A percentile compares a stretch with the other conserved stretches of the same genome.
phyloP scores from a whole-genome alignment of 257 asterid species.

The Haberlea rhodopensis region DNA sequence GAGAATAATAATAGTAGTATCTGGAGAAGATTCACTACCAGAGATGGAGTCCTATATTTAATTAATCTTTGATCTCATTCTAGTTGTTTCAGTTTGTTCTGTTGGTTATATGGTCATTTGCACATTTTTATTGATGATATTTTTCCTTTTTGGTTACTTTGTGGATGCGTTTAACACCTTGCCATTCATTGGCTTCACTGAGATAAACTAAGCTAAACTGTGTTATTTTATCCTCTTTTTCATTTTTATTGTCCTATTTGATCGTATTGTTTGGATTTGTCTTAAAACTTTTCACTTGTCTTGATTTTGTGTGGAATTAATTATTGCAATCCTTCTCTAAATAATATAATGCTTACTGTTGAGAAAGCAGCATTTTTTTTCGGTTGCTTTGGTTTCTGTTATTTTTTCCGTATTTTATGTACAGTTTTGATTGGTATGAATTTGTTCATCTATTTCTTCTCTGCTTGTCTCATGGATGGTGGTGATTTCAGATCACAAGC shows the following conservation, averaged over 20 bases:
- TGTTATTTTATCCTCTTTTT: not conserved
- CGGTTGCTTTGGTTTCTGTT: not conserved
- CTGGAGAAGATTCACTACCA: not conserved
- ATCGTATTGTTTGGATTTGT: not conserved
- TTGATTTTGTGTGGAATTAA: not conserved
- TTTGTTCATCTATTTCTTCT: constrained; percentile 13
- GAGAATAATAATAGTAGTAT: not conserved
- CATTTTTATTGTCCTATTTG: not conserved
- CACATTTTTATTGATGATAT: not conserved
- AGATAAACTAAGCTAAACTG: not conserved
- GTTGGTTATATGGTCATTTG: not conserved
- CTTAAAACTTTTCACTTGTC: not conserved
- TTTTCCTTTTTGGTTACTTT: not conserved
- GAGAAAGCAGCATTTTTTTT: not conserved
- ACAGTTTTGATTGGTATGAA: constrained; percentile 6
- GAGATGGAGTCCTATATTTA: not conserved
- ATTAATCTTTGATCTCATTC: not conserved
- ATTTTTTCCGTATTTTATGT: constrained; percentile 1
- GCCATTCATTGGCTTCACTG: not conserved
- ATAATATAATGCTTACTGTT: not conserved
- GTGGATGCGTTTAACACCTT: not conserved
- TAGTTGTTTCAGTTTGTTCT: not conserved
- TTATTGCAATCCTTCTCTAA: too few species aligned
- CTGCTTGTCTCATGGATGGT: constrained; percentile 24
- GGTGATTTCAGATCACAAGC: constrained; percentile 71